Base-by-base conservation (phyloP, 345 rosid genomes). In the Hibiscus tridactylites region DNA sequence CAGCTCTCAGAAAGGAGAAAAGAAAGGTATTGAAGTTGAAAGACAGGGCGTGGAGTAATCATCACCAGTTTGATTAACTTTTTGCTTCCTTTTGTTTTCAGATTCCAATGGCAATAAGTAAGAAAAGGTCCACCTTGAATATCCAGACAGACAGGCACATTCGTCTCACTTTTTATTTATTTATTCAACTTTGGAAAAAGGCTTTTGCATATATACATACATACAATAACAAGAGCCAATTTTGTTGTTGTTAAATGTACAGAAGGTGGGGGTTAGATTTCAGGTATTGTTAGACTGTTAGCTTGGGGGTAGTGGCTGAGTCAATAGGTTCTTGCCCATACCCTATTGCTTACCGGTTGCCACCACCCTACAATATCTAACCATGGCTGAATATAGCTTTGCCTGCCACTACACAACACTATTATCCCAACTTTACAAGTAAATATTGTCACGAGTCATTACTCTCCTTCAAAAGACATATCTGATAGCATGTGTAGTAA, bases 41-140 rank as follows among this genome's bases (percentile, higher is more conserved):
- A 42, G 77, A 64, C 21, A 68, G 75, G 72, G 11, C 68, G 15
- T 21, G 39, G 35, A 42, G 81, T 54, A 79, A 82, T 82, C 46
- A 82, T 82, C 57, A 35, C 61, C 65, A 73, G 19, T 71, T 78
- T 80, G 78, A 79, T 78, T 42, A 71, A 57, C 72, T 28, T 76
- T 78, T 67, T 37, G 42, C 42, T 70, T 70, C 2, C 29, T 9
- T 50, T 71, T 12, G 44, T 77, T 77, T 71, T 57, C 80, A 74
- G 74, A 80, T 75, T 72, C 81, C 74, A 72, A 19, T 21, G 68
- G 68, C 53, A 42, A 37, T 75, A 75, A 33, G 63, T 64, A 53
- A 69, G 8, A 73, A 64, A 70, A 69, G 73, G 74, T 72, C 82
- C 75, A 70, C 73, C 70, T 59, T 49, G 70, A 72, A 68, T 47